Evolutionary conservation across 495 filamentous ascomycete species (phyloP), one percentile per base, ranked within the genome.

Genomic region (Aspergillus nanangensis): DNA sequence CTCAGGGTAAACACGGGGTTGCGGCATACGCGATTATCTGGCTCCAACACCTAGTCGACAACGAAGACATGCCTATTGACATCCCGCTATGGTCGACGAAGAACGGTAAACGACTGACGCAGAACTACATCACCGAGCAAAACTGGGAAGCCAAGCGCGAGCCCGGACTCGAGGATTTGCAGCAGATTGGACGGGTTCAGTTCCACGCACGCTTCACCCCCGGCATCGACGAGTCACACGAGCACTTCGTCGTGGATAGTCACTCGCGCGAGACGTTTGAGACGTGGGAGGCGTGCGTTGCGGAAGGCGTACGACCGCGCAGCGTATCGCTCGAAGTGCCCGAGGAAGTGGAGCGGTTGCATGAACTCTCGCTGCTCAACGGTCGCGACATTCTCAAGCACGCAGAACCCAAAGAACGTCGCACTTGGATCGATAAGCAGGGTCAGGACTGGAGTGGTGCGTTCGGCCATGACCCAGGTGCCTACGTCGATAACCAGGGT

Each of bases 361-460:
- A 96, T 55, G 88, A 94, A 29, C 68, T 84, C 52, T 88, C 84
- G 8, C 66, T 96, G 21, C 81, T 81, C 1, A 72, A 89, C 41
- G 86, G 84, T 14, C 77, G 90, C 3, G 88, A 94, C 49, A 80
- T 96, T 17, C 78, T 96, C 14, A 83, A 84, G 40, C 65, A 77
- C 24, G 83, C 86, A 2, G 65, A 77, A 5, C 74, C 83, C 7
- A 75, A 81, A 27, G 88, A 96, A 50, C 84, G 80, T 51, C 60
- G 80, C 45, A 83, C 77, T 50, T 96, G 92, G 87, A 69, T 95
- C 15, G 74, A 81, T 25, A 85, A 82, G 55, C 80, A 86, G 42
- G 92, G 92, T 3, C 81, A 80, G 14, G 88, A 96, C 61, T 96
- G 91, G 92, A 82, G 75, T 32, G 88, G 87, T n/a, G 87, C 90